These are phyloP conservation scores for Tulasnella sp. DNA, from an alignment of 768 basidiomycete genomes.

Conservation along the genomic window DNA sequence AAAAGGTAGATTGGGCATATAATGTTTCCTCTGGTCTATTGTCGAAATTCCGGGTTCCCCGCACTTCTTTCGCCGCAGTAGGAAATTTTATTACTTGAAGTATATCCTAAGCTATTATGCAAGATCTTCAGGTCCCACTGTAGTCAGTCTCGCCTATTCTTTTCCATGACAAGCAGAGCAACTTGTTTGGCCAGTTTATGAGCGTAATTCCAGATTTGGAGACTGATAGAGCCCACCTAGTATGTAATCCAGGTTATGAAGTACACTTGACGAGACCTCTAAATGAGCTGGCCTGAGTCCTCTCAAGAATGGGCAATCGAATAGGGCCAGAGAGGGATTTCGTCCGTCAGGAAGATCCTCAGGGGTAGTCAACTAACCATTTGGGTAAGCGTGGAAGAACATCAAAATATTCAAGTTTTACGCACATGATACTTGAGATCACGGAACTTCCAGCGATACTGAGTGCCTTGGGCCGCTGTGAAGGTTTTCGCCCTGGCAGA, in stretches of 20 bases:
- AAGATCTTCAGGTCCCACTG: neutral
- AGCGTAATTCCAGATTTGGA: neutral
- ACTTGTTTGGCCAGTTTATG: neutral
- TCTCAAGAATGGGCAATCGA: neutral
- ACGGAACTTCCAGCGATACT: slow-evolving; percentile 10
- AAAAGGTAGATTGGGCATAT: too few relatives aligned
- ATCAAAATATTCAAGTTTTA: neutral
- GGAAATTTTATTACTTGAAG: neutral
- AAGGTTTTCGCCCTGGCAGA: slow-evolving; percentile 8
- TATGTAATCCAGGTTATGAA: neutral
- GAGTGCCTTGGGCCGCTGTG: neutral
- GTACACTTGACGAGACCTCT: neutral
- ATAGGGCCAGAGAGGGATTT: neutral
- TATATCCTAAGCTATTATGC: neutral
- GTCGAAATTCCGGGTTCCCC: too few relatives aligned
- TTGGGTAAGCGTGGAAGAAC: neutral
- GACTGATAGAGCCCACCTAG: neutral
- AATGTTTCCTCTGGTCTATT: too few relatives aligned
- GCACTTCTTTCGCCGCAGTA: neutral
- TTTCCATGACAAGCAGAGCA: slow-evolving; percentile 11
- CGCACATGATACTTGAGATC: neutral
- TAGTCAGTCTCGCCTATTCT: neutral
- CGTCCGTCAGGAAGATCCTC: neutral
- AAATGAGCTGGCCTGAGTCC: neutral
- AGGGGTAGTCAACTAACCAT: neutral